Evolutionary conservation across 2,329 filamentous ascomycete genomes (phyloP), one percentile per base, ranked within the genome.

Genomic region (Hortaea werneckii): DNA sequence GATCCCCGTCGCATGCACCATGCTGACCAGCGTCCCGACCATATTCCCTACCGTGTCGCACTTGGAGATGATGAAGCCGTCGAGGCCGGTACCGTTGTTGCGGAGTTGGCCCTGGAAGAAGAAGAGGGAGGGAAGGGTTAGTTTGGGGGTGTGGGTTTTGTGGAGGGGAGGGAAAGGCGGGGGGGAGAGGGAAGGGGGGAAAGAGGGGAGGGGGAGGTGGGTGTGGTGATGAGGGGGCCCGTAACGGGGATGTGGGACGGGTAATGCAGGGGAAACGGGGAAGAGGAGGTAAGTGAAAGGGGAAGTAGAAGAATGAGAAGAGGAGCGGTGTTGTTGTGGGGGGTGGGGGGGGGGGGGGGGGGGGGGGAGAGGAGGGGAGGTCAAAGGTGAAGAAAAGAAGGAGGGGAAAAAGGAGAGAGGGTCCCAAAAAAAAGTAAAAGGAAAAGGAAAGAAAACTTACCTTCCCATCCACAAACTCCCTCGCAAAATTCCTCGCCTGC

Each of bases 1-100:
- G 40, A 98, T 94, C 28, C 29, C 59, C 3, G 94, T 98, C 3
- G 92, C 90, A 69, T 96, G 90, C 35, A 98, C 90, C 73, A 98
- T 90, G 64, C 87, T 95, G 51, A 98, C 92, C 52, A 98, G 73
- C 2, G 90, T 95, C 2, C 83, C 88, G 38, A 95, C 88, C 89
- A 96, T 96, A 69, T 95, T 90, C n/a, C 92, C 94, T 34, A 98
- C 94, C 0, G 92, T 98, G 69, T 98, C 92, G 65, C 92, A 96
- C 68, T 98, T 98, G 50, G 84, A 90, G 58, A 98, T 95, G 63
- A 98, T 95, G 67, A 98, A 98, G 5, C 92, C 92, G 67, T 98
- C 94, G 34, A 98, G 75, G 28, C 79, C 78, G 47, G 90, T 74
- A 29, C 92, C 94, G 28, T 58, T 54, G 38, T 62, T 63, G 28